Evolutionary conservation across 768 basidiomycete genomes (phyloP), one percentile per base, ranked within the genome.

Genomic region (Lepiota venenata): DNA sequence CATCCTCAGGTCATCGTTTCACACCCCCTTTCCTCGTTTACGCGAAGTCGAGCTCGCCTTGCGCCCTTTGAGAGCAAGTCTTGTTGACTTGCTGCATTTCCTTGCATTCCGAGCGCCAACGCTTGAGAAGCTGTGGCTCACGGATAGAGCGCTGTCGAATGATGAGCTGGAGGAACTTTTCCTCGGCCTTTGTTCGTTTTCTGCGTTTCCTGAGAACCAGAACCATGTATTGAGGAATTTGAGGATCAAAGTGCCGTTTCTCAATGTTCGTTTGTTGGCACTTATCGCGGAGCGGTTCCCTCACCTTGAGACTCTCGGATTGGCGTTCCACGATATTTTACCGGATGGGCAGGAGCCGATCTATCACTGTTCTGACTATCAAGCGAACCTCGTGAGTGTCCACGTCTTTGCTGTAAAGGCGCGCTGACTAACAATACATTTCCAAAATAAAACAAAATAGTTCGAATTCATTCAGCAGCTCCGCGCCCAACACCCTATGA

Each of bases 41-140:
- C 57, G 65, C 27, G 53, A 59, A 6, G 56, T 76, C 20, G 64
- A 66, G 3, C 43, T 77, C 18, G 71, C 73, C 1, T 58, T 79
- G 9, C 66, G 77, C 11, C 77, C 77, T 1, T 62, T 79, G 2
- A 68, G 59, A 49, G 66, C 70, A 11, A 69, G 65, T 58, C 56
- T 64, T 60, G 55, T 61, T 50, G 16, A 62, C 57, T 46, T 77
- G 27, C 37, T 61, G 16, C 39, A 41, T 1, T 75, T 74, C 61
- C 61, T 79, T 2, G 47, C 56, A 20, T 51, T 52, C 20, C 72
- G 70, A 42, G 53, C 64, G 9, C 50, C 58, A 35, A 68, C 64
- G 7, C 65, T 74, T 38, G 57, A 64, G 21, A 66, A 65, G 3
- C 60, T 79, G 21, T 65, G 61, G 35, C 64, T 79, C 36, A 69